Evolutionary conservation across 257 asterid genomes (phyloP).

Genomic region (Solanum lignicaule): DNA sequence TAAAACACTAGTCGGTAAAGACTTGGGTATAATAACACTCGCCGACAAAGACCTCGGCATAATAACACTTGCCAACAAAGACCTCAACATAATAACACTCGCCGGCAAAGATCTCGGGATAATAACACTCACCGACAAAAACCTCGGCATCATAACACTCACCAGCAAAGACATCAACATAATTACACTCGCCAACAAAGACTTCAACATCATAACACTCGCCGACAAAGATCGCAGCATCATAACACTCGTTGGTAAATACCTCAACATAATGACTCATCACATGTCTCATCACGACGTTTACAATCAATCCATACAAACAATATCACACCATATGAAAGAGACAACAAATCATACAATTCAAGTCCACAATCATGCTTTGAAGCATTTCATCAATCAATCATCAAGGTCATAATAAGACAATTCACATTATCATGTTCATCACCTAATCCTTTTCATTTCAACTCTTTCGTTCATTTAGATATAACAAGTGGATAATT

Average conservation of each 20-base stretch:
- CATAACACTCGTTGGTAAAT: neutral
- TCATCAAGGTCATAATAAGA: neutral
- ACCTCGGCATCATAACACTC: neutral
- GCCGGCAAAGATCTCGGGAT: too few relatives aligned
- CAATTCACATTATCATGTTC: neutral
- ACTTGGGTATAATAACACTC: too few relatives aligned
- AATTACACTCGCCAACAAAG: neutral
- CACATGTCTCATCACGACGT: too few relatives aligned
- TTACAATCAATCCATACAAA: neutral
- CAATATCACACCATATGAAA: neutral
- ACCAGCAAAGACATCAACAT: neutral
- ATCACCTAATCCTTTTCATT: neutral
- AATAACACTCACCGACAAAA: neutral
- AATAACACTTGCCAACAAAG: too few relatives aligned
- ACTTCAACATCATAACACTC: neutral
- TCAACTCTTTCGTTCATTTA: neutral
- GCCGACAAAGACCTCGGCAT: too few relatives aligned
- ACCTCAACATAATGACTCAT: neutral
- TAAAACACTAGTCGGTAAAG: too few relatives aligned
- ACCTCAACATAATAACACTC: too few relatives aligned
- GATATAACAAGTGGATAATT: neutral
- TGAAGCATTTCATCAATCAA: neutral
- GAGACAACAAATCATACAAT: neutral
- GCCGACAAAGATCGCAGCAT: neutral
- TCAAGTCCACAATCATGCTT: neutral